Evolutionary conservation across 176 grass and related monocot species (phyloP).

Genomic region (Stipa capillata): DNA sequence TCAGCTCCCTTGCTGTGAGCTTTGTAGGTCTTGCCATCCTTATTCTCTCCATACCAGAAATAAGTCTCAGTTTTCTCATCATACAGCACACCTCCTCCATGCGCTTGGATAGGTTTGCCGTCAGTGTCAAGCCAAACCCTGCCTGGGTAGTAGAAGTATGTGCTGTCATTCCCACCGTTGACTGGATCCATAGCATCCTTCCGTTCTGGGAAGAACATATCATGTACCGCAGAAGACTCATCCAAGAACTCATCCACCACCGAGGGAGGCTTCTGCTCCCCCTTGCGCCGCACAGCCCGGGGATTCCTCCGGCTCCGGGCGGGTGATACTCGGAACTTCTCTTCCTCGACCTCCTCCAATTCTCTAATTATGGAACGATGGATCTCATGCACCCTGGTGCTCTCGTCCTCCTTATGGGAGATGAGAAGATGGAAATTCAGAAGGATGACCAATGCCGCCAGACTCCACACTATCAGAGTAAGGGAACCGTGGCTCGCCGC

Average conservation of each 20-base stretch:
- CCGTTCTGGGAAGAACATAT: slow-evolving; percentile 69
- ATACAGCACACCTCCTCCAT: slow-evolving; percentile 89
- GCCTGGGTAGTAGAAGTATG: slow-evolving; percentile 58
- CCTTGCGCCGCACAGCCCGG: slow-evolving; percentile 77
- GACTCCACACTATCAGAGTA: slow-evolving; percentile 37
- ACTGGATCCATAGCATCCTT: slow-evolving; percentile 42
- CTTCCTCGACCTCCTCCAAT: slow-evolving; percentile 81
- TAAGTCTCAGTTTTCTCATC: slow-evolving; percentile 50
- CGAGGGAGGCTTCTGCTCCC: slow-evolving; percentile 56
- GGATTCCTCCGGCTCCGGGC: slow-evolving; percentile 69
- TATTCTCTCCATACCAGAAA: slow-evolving; percentile 99
- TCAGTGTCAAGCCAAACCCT: slow-evolving; percentile 87
- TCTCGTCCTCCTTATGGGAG: slow-evolving; percentile 26
- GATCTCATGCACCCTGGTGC: neutral
- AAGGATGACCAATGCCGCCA: slow-evolving; percentile 50
- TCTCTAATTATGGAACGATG: slow-evolving; percentile 28
- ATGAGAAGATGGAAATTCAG: slow-evolving; percentile 56
- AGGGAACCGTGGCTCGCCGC: slow-evolving; percentile 35
- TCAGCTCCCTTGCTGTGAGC: slow-evolving; percentile 70
- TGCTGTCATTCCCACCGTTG: slow-evolving; percentile 42
- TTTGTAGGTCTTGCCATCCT: slow-evolving; percentile 84
- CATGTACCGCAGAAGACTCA: slow-evolving; percentile 71
- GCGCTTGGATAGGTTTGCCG: slow-evolving; percentile 88
- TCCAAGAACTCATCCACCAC: slow-evolving; percentile 93
- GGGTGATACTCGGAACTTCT: slow-evolving; percentile 43